Evolutionary conservation across 2,329 filamentous ascomycete species (phyloP), one percentile per base, ranked within the genome.

Genomic region (Westerdykella ornata): DNA sequence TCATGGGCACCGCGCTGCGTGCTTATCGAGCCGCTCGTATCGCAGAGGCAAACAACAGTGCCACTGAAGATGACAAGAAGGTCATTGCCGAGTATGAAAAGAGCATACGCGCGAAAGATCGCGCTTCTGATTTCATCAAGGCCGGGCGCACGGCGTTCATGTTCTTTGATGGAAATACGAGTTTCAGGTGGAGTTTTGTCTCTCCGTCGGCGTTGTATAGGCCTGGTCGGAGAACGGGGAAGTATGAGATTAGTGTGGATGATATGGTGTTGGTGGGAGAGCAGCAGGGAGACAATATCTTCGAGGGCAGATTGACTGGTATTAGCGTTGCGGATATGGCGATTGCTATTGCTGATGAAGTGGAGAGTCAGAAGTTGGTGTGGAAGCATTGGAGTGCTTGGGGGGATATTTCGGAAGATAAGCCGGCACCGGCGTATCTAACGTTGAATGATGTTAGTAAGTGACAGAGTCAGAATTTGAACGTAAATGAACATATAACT

Each of bases 91-190:
- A 51, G 20, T 63, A 61, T 17, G 60, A 64, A 35, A 39, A 44
- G 1, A 37, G 39, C 0, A 52, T 62, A 13, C 51, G 42, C 19
- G 26, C 11, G 2, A 59, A 60, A 18, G 59, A 63, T 15, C 36
- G 42, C 3, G 56, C 60, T 1, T 48, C 43, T 0, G 54, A 59
- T 44, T 64, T 64, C 13, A 62, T 64, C 13, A 60, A 56, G 17
- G 62, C 60, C 1, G 60, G 52, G 1, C 44, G 63, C 1, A 60
- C 62, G n/a, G 55, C 54, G 17, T 65, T 41, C 32, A 64, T 65
- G 59, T 65, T 66, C 26, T 66, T 65, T 9, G 59, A 65, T 22
- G 60, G 60, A 4, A 61, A 64, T 22, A 53, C 48, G 38, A 47
- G 42, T 11, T 65, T 66, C 36, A 37, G 36, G 11, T 66, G 63